Base-by-base conservation (phyloP, 2,329 filamentous ascomycete genomes). In the Cercospora sesami region DNA sequence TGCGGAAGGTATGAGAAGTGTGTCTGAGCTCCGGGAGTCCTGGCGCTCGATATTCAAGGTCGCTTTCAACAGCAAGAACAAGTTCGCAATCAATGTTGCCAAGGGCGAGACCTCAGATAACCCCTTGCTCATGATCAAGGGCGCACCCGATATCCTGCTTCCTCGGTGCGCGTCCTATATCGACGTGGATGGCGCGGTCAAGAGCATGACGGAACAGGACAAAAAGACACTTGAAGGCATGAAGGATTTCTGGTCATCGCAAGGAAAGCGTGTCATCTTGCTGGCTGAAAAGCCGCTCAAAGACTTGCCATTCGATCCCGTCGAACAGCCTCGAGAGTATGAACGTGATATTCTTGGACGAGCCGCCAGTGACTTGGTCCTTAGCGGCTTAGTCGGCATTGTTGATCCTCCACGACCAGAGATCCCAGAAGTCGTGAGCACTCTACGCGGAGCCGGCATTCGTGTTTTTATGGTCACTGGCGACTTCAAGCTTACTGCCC, bases 381-480 rank as follows among this genome's bases (percentile, higher is more conserved):
- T 89, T 2, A 81, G 88, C 18, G 86, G 87, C 5, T 77, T 89
- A 0, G 82, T 88, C 45, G 86, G 83, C 10, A 86, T 89, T 60
- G 83, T 87, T 31, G 87, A 89, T 73, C 87, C 87, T 23, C 86
- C 86, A 26, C 82, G 86, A 60, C 82, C 86, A 30, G 87, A 89
- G 72, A 88, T 89, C 33, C 84, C 86, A 0, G 81, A 82, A 12
- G 86, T 88, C 0, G 81, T 89, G 30, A 80, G 82, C n/a, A 91
- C 86, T 0, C 82, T 93, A 16, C 86, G 90, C 12, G 83, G 86
- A 1, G 91, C 91, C 4, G 89, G 90, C 1, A 90, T 94, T 64
- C 83, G 89, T n/a, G 88, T 93, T 31, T 90, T 91, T 78, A 94
- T 94, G 91, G 91, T 93, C 0, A 94, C 91, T 1, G 90, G 91